Percentiles rank a stretch among this genome's conserved stretches.
Evolutionary conservation across 306 rosid genomes (phyloP).

Genomic region (Cicer judaicum): DNA sequence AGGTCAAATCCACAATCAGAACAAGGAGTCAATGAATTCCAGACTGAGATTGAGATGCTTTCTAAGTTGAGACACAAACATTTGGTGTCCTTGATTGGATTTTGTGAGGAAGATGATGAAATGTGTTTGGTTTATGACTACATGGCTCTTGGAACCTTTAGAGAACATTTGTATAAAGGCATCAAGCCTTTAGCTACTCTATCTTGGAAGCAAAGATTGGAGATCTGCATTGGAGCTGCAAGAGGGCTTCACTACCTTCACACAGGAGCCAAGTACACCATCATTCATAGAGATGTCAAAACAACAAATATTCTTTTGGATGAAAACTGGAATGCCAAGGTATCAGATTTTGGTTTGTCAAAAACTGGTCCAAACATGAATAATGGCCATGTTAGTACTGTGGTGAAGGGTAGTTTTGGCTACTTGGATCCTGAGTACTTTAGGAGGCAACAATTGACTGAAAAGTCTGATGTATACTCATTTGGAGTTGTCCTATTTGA

Average conservation of each 20-base stretch:
- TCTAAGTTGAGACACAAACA: slow-evolving; percentile 69
- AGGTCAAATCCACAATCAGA: slow-evolving; percentile 66
- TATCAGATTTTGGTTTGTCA: slow-evolving; percentile 70
- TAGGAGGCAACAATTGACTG: slow-evolving; percentile 67
- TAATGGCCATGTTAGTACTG: slow-evolving; percentile 59
- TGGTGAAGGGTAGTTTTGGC: slow-evolving; percentile 71
- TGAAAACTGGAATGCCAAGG: slow-evolving; percentile 65
- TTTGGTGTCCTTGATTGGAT: slow-evolving; percentile 67
- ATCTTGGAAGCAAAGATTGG: slow-evolving; percentile 66
- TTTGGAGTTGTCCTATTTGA: slow-evolving; percentile 69
- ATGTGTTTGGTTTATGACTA: slow-evolving; percentile 67
- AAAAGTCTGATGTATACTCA: slow-evolving; percentile 65
- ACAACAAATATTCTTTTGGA: slow-evolving; percentile 67
- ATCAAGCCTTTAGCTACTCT: slow-evolving; percentile 48
- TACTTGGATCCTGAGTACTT: slow-evolving; percentile 70
- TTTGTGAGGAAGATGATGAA: slow-evolving; percentile 58
- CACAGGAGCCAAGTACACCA: slow-evolving; percentile 67
- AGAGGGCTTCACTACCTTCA: slow-evolving; percentile 71
- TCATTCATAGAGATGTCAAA: slow-evolving; percentile 68
- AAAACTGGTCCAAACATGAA: slow-evolving; percentile 64
- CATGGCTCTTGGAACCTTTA: slow-evolving; percentile 61
- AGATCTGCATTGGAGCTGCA: slow-evolving; percentile 68
- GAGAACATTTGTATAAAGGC: slow-evolving; percentile 62
- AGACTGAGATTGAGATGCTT: slow-evolving; percentile 67
- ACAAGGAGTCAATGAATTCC: slow-evolving; percentile 67